Base-by-base conservation (phyloP, 768 basidiomycete species). In the Lactarius vividus region DNA sequence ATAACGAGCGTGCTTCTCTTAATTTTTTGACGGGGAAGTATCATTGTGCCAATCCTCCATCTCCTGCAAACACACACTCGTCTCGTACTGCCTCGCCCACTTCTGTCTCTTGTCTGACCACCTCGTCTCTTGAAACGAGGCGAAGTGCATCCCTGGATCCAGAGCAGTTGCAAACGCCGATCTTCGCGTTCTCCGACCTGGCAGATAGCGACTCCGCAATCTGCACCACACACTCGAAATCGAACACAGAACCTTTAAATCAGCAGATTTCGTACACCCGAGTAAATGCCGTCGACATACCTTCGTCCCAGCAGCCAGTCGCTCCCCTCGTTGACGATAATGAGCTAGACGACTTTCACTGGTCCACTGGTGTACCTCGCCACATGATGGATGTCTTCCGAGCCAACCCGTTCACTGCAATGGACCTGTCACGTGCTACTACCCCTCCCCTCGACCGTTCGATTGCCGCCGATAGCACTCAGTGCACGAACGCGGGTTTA, bases 341-440 rank as follows among this genome's bases (percentile, higher is more conserved):
- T 33, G 66, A 63, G 58, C 29, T 63, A 15, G 62, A 39, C 46
- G 52, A 55, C 46, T 59, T 69, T 61, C 67, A 59, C 26, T 61
- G 62, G 67, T 40, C 65, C 31, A 58, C 62, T 11, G 62, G 69
- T 56, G 62, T 70, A 16, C 69, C 69, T 16, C 56, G 46, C 33
- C 66, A 62, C 35, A 69, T 69, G 68, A 67, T 69, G 54, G 69
- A 68, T 35, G 69, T 68, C 40, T 68, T 70, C 63, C 67, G 67
- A 4, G 69, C 69, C 46, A 59, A 68, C 26, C 69, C 67, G 18
- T 68, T 68, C 26, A 6, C 66, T 11, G 39, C 33, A 23, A 57
- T 49, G 18, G 54, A 40, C 11, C 37, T n/a, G 9, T 31, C 53
- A 11, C 37, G n/a, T 44, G 54, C 37, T 39, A 42, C 55, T 2